phyloP scores from a whole-genome alignment of 352 stramenopile genomes.

The Pythium insidiosum region DNA sequence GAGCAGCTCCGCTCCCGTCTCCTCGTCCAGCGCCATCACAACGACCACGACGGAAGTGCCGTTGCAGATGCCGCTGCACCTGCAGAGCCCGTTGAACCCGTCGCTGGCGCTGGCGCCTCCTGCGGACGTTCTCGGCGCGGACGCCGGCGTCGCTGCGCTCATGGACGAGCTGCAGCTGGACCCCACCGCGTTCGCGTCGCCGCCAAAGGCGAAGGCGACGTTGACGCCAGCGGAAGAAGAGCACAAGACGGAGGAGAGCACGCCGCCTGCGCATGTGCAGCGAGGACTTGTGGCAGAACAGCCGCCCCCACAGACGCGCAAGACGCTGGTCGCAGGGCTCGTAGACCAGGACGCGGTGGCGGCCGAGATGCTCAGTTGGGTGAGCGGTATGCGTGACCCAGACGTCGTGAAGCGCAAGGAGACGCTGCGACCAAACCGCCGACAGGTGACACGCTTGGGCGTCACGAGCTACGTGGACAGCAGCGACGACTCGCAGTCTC shows the following conservation, averaged over 20 bases:
- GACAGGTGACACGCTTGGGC: slow-evolving; percentile 23
- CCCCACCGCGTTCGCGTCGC: slow-evolving; percentile 5
- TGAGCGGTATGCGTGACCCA: slow-evolving; percentile 38
- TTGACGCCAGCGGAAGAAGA: slow-evolving; percentile 31
- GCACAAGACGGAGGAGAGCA: slow-evolving; percentile 47
- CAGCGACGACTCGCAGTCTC: slow-evolving; percentile 1
- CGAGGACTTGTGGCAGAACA: no score
- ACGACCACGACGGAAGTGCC: not conserved
- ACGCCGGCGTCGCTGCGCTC: slow-evolving; percentile 33
- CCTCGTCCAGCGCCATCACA: not conserved
- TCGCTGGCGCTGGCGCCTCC: not conserved
- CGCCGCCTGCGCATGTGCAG: slow-evolving; percentile 17
- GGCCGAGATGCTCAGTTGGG: slow-evolving; percentile 50
- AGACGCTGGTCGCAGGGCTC: not conserved
- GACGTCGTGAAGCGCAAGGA: slow-evolving; percentile 54
- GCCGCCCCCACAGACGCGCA: slow-evolving; percentile 6
- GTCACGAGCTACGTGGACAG: slow-evolving; percentile 33
- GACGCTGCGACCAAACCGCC: slow-evolving; percentile 30
- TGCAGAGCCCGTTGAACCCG: slow-evolving; percentile 2
- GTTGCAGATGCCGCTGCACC: slow-evolving; percentile 19
- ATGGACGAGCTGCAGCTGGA: slow-evolving; percentile 47
- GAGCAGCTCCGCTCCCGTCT: not conserved
- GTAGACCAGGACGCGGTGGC: slow-evolving; percentile 18
- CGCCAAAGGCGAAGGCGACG: slow-evolving; percentile 26
- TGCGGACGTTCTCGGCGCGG: slow-evolving; percentile 15